Evolutionary conservation across 2,329 filamentous ascomycete species (phyloP), one percentile per base, ranked within the genome.

Genomic region (Endocalyx cinctus): DNA sequence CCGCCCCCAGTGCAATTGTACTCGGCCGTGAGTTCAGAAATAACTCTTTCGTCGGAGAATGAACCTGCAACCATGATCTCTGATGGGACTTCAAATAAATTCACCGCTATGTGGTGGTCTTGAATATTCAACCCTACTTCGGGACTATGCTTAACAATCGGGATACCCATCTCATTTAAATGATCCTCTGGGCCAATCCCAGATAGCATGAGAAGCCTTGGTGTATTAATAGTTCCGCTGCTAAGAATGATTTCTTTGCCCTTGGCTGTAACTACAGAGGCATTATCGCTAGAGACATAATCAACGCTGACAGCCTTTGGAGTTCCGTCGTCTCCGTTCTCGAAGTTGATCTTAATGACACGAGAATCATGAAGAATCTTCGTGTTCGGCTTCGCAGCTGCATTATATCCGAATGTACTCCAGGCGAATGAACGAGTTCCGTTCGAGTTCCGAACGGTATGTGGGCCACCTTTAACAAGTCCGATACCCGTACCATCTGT

Each of bases 261-360:
- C 3, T 5, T 54, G 52, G 42, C 57, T 52, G 10, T 55, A 48
- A 33, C 42, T 39, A 43, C 60, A 56, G 20, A 10, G 5, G 14
- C 57, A 27, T 28, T 42, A 47, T 38, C 54, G 37, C 10, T 54
- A 13, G 35, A 19, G 11, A 60, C 37, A 28, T 55, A 64, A 15
- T 59, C 54, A 2, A 65, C 51, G 1, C 58, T 57, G 12, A 51
- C 39, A 6, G 61, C 62, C 33, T 44, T 54, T 1, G 56, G 57
- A 5, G 33, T 34, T 7, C 38, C 36, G 5, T 32, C 36, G 6
- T 31, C 12, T 31, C 32, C 46, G 14, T 47, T 49, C 15, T 48
- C 38, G 38, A 64, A 63, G 31, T 54, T 48, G 23, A 63, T 42
- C 35, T 57, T 59, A 1, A 52, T 55, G 4, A 52, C 60, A 14